These are phyloP conservation scores for Coemansia sp. DNA, from an alignment of 192 early-diverging fungal species.

Conservation along the genomic window DNA sequence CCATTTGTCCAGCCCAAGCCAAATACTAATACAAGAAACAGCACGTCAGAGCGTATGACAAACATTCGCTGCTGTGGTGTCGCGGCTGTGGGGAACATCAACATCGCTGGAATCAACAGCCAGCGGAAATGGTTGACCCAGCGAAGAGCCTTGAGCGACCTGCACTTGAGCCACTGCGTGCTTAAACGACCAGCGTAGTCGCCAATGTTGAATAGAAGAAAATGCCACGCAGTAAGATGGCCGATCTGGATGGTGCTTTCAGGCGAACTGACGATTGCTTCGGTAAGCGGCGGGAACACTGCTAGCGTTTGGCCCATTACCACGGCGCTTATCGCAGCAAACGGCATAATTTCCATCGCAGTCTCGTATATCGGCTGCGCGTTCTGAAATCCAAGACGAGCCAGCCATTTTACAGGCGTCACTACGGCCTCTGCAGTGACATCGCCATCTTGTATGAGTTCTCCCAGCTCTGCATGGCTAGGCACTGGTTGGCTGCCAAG, in stretches of 20 bases:
- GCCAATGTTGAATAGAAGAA: slow-evolving; percentile 70
- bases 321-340: slow-evolving; percentile 46
- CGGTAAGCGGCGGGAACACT: slow-evolving; percentile 74
- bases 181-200: slow-evolving; percentile 68
- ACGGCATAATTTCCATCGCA: slow-evolving; percentile 22
- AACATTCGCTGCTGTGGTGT: slow-evolving; percentile 7
- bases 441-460: neutral
- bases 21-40: slow-evolving; percentile 54
- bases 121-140: slow-evolving; percentile 35
- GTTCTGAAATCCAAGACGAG: slow-evolving; percentile 25
- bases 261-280: slow-evolving; percentile 57
- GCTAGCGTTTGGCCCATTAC: slow-evolving; percentile 68
- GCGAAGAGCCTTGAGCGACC: slow-evolving; percentile 31
- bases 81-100: slow-evolving; percentile 51
- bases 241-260: slow-evolving; percentile 15
- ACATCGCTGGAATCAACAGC: slow-evolving; percentile 54
- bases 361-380: slow-evolving; percentile 25
- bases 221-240: slow-evolving; percentile 64
- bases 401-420: slow-evolving; percentile 16
- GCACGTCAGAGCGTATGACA: slow-evolving; percentile 36
- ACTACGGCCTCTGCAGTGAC: neutral
- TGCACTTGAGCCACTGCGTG: slow-evolving; percentile 44
- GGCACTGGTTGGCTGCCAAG: slow-evolving; percentile 3
- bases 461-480: neutral
- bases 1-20: slow-evolving; percentile 70